Conservation (phyloP, 352 stramenopile species). For the Phytophthora pseudosyringae region DNA sequence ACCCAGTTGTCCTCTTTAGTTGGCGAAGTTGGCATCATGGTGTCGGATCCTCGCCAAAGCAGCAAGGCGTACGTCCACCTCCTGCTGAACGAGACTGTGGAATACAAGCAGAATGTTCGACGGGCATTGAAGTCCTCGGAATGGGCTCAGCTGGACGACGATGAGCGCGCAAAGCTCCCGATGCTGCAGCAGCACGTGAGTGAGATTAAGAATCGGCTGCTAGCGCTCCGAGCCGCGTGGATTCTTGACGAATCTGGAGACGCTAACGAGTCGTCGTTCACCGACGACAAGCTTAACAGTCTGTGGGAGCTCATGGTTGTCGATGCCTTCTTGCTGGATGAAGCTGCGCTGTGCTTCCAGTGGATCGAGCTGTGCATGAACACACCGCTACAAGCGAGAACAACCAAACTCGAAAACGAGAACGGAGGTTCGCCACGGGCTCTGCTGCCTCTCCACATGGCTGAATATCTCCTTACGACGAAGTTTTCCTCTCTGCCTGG, state of each 20-base stretch:
- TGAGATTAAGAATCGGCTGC: slow-evolving; percentile 52
- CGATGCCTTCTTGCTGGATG: slow-evolving; percentile 42
- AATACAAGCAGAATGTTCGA: slow-evolving; percentile 33
- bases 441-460: slow-evolving; percentile 37
- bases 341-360: slow-evolving; percentile 71
- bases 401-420: neutral
- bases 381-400: slow-evolving; percentile 19
- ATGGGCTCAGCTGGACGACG: slow-evolving; percentile 16
- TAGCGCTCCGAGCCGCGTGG: slow-evolving; percentile 66
- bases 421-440: neutral
- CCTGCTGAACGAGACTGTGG: slow-evolving; percentile 33
- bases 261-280: slow-evolving; percentile 5
- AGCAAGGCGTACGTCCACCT: slow-evolving; percentile 19
- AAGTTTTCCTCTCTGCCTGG: slow-evolving; percentile 53
- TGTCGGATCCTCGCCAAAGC: neutral
- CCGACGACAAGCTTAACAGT: slow-evolving; percentile 31
- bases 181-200: slow-evolving; percentile 32
- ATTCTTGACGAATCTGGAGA: slow-evolving; percentile 39
- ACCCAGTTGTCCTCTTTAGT: slow-evolving; percentile 42
- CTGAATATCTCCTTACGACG: slow-evolving; percentile 40
- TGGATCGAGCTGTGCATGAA: slow-evolving; percentile 78
- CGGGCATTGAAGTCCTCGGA: slow-evolving; percentile 1
- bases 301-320: slow-evolving; percentile 60
- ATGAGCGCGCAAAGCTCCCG: slow-evolving; percentile 20
- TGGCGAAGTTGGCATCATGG: slow-evolving; percentile 23